Base-by-base conservation (phyloP, 768 basidiomycete species). In the Pleurotus sapidus region DNA sequence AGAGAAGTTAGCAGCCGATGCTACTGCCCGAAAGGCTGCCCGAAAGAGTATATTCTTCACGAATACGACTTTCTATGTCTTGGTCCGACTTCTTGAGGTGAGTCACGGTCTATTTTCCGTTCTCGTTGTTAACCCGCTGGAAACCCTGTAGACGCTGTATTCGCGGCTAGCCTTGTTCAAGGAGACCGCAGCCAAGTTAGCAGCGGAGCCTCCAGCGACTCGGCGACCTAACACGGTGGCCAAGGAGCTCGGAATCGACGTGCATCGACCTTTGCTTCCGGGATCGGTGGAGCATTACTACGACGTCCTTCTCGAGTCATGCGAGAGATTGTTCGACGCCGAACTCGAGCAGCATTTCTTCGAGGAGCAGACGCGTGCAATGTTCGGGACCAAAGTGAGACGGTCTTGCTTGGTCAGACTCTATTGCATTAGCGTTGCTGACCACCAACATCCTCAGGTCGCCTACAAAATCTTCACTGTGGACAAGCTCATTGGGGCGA, bases 391-490 rank as follows among this genome's bases (percentile, higher is more conserved):
- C 45, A 84, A 84, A 77, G 94, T 89, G 37, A 25, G 68, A 60
- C 18, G 55, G 46, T 11, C 7, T 14, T 15, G 15, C 0, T 34
- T 11, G 9, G 7, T 34, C 11, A 34, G 8, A 34, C 30, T 30
- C 49, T 12, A 25, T 24, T n/a, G 8, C 18, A 17, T 25, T 51
- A 14, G 20, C 15, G 20, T 7, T 14, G 4, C 34, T 46, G 20
- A 37, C 20, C 39, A 38, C 48, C 58, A 9, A 59, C 14, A 25
- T 37, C 11, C 56, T 3, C 59, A 89, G 88, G 77, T 91, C 24
- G 87, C 87, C 0, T 98, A 93, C 70, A 89, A 88, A 66, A 83
- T 94, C 65, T 99, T 97, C 71, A 98, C 96, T 0, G 77, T 97
- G 23, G 96, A 99, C 73, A 95, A 97, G 70, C 78, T 98, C 37